Conservation (phyloP, 306 rosid genomes). For the Carpinus fangiana region DNA sequence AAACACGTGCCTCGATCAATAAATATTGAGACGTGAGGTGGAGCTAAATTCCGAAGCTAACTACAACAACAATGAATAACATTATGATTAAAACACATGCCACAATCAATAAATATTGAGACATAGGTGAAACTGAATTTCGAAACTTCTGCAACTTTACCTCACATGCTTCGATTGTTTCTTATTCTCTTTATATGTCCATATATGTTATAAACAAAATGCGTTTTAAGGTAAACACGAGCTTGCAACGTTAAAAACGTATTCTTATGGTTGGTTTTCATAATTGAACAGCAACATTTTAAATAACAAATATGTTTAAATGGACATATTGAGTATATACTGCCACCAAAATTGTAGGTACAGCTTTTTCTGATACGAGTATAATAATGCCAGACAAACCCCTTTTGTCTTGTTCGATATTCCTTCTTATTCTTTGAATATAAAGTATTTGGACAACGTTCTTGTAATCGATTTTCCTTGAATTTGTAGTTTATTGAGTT, state of each 20-base stretch:
- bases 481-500: conserved; percentile 12
- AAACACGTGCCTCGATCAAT: too few species aligned
- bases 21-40: too few species aligned
- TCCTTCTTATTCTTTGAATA: neutral
- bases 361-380: conserved; percentile 18
- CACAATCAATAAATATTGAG: too few species aligned
- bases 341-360: neutral
- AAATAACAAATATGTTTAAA: neutral
- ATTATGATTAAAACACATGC: too few species aligned
- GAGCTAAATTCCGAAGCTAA: too few species aligned
- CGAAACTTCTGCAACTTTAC: too few species aligned
- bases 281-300: neutral
- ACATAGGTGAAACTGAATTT: too few species aligned
- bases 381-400: neutral
- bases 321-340: neutral
- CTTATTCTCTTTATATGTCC: too few species aligned
- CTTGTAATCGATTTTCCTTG: neutral
- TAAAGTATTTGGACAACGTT: neutral
- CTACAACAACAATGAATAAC: too few species aligned
- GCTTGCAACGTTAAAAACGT: neutral
- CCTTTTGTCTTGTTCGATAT: neutral
- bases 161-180: too few species aligned
- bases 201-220: neutral
- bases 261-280: neutral
- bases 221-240: neutral